These are phyloP conservation scores for Candida orba DNA, from an alignment of 805 yeast species.

Conservation along the genomic window DNA sequence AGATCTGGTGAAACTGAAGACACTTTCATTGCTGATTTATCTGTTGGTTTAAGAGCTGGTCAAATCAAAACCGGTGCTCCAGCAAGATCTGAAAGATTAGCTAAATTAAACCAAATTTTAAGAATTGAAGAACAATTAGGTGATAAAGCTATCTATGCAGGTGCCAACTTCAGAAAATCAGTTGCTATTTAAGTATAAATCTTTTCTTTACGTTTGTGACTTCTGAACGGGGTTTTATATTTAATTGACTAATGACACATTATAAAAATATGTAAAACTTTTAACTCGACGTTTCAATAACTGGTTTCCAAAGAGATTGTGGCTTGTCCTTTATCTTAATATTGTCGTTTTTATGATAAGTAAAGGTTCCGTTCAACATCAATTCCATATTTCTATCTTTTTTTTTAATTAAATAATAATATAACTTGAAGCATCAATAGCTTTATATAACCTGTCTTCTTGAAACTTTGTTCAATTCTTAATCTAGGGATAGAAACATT, in stretches of 20 bases:
- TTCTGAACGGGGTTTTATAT: background rate
- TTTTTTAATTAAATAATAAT: too few species aligned
- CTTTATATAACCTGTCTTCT: too few species aligned
- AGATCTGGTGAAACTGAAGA: slow-evolving; percentile 99
- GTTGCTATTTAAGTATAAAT: slow-evolving; percentile 24
- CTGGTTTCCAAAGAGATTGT: too few species aligned
- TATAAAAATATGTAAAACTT: too few species aligned
- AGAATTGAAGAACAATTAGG: slow-evolving; percentile 99
- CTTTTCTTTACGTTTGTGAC: background rate
- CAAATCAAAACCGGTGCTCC: slow-evolving; percentile 99
- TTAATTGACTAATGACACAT: background rate
- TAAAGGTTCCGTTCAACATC: too few species aligned
- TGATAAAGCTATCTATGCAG: slow-evolving; percentile 94
- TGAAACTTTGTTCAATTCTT: too few species aligned
- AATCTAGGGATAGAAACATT: too few species aligned
- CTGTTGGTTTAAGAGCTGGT: slow-evolving; percentile 97
- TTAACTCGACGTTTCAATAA: too few species aligned
- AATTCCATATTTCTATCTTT: too few species aligned
- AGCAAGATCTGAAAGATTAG: slow-evolving; percentile 99
- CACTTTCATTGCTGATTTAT: slow-evolving; percentile 94
- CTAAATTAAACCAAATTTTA: slow-evolving; percentile 96
- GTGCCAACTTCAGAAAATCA: slow-evolving; percentile 70
- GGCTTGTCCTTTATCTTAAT: too few species aligned
- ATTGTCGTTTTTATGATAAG: too few species aligned
- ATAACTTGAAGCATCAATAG: too few species aligned